These are phyloP conservation scores for Geranomyces michiganensis DNA, from an alignment of 192 early-diverging fungal genomes.

Conservation along the genomic window DNA sequence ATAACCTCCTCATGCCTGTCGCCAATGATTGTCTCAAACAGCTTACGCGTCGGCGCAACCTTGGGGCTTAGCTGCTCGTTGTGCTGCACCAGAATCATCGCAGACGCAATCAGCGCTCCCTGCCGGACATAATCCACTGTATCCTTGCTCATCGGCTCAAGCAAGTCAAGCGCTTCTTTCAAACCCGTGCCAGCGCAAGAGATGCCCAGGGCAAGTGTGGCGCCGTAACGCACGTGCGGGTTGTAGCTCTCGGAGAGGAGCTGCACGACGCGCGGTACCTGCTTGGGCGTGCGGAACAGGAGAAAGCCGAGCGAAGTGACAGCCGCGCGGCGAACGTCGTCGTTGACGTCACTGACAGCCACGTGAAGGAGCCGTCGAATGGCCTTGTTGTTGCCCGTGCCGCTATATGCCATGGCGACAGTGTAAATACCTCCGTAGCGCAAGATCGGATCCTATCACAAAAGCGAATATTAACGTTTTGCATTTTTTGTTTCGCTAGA, in stretches of 20 bases:
- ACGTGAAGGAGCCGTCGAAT: conserved; percentile 93
- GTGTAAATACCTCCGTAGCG: conserved; percentile 97
- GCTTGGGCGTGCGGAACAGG: conserved; percentile 86
- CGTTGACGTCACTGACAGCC: conserved; percentile 97
- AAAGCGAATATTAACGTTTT: background rate
- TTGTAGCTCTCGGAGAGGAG: conserved; percentile 97
- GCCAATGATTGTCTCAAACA: conserved; percentile 84
- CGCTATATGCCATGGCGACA: conserved; percentile 96
- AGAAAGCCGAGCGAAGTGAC: conserved; percentile 97
- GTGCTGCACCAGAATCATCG: conserved; percentile 95
- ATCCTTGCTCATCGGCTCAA: conserved; percentile 98
- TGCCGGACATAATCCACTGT: conserved; percentile 97
- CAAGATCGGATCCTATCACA: conserved; percentile 78
- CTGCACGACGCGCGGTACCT: conserved; percentile 98
- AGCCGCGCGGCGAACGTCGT: conserved; percentile 98
- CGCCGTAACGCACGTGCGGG: conserved; percentile 97
- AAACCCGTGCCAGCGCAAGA: conserved; percentile 95
- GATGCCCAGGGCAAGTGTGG: conserved; percentile 94
- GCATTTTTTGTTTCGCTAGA: conserved; percentile 3
- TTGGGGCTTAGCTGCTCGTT: conserved; percentile 66
- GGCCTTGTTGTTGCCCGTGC: conserved; percentile 97
- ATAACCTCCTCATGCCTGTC: conserved; percentile 93
- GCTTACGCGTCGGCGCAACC: conserved; percentile 80
- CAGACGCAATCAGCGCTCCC: conserved; percentile 91
- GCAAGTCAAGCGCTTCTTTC: conserved; percentile 83